Conservation (phyloP, 2,329 filamentous ascomycete species). For the Xylariaceae sp. region DNA sequence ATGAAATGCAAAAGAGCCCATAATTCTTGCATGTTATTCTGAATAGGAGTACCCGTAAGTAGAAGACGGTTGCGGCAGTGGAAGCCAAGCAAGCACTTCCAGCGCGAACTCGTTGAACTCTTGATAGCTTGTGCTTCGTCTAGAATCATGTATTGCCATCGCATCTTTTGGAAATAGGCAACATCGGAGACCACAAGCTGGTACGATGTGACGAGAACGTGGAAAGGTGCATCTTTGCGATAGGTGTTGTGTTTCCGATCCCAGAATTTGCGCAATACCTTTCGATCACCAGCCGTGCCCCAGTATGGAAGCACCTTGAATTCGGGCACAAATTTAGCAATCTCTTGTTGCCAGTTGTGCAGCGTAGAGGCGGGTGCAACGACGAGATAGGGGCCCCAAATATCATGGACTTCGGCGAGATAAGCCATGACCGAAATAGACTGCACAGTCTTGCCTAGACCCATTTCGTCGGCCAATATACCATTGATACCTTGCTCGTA, state of each 20-base stretch:
- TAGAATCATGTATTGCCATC: slow-evolving; percentile 99
- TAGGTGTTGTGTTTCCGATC: slow-evolving; percentile 98
- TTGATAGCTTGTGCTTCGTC: slow-evolving; percentile 99
- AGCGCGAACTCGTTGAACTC: slow-evolving; percentile 92
- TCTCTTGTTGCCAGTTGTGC: slow-evolving; percentile 99
- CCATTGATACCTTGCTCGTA: slow-evolving; percentile 99
- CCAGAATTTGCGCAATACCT: slow-evolving; percentile 98
- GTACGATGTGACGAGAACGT: slow-evolving; percentile 95
- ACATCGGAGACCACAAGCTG: slow-evolving; percentile 96
- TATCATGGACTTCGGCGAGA: slow-evolving; percentile 94
- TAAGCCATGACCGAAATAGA: slow-evolving; percentile 99
- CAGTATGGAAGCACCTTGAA: slow-evolving; percentile 98
- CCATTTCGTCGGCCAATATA: slow-evolving; percentile 98
- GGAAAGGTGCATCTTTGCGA: slow-evolving; percentile 89
- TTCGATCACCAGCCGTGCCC: slow-evolving; percentile 92
- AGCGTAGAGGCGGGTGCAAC: slow-evolving; percentile 95
- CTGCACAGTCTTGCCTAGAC: slow-evolving; percentile 98
- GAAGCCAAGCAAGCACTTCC: slow-evolving; percentile 94
- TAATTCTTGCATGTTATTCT: slow-evolving; percentile 99
- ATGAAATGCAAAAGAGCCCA: slow-evolving; percentile 99
- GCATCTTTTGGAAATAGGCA: slow-evolving; percentile 98
- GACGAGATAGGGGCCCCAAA: slow-evolving; percentile 97
- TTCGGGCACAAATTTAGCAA: slow-evolving; percentile 89
- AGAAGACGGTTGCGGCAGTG: slow-evolving; percentile 93
- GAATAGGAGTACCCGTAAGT: slow-evolving; percentile 94